Evolutionary conservation across 1,284 basidiomycete species (phyloP), one percentile per base, ranked within the genome.

Genomic region (Wolfiporia cocos): DNA sequence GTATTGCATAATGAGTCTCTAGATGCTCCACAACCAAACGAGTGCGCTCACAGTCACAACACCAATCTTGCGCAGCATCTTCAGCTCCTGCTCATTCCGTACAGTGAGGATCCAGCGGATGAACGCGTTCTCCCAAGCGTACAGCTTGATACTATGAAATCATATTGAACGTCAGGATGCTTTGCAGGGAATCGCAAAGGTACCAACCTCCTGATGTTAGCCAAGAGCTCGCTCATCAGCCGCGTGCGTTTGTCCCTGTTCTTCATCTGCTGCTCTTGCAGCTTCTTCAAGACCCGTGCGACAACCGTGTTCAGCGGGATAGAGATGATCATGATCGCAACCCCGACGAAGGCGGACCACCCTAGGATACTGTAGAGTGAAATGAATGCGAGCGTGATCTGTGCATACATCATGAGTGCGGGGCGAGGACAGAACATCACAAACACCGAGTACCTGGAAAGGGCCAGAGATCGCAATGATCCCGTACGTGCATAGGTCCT

Each of bases 231-330:
- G 42, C 74, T 87, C 86, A 89, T 89, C 30, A 87, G 60, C 36
- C 80, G 67, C 7, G 86, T 88, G 29, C 86, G 73, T 52, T 78
- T 71, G 55, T 88, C 86, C 49, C 92, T 77, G 61, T 88, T 91
- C 64, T 90, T 91, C 94, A 97, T 97, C 60, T 96, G 90, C 52
- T 79, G 56, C 49, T 89, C 78, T 59, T 94, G 89, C 68, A 94
- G 77, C 37, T 65, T 71, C 61, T 95, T 95, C 49, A 92, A 67
- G 47, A 81, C 67, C 9, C 80, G 64, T 1, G 91, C 88, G 45
- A 93, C 82, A 36, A 75, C 54, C 0, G 89, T 89, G 53, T 92
- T 93, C 48, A 92, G 56, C 1, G 92, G 92, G 39, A 88, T 68
- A 0, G 83, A 85, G 41, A 91, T 59, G 33, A 92, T 61, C 92